Percentiles rank a stretch among this genome's conserved stretches.
These are phyloP conservation scores for Hyaloscypha finlandica DNA, from an alignment of 495 filamentous ascomycete species.

Conservation along the genomic window DNA sequence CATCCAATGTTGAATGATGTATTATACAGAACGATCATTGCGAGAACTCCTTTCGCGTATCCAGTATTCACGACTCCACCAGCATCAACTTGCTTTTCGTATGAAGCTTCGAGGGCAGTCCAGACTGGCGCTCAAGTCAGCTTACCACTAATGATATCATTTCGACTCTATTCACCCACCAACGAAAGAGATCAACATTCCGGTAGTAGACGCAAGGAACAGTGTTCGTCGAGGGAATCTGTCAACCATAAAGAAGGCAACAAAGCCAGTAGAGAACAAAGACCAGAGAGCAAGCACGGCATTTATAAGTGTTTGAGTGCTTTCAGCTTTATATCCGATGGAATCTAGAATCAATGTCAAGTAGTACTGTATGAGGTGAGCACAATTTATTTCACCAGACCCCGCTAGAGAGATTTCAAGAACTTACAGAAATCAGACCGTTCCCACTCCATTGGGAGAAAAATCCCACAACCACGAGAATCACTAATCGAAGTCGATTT, in stretches of 20 bases:
- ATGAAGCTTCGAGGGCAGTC: conserved; percentile 54
- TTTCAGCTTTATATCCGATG: too few species aligned
- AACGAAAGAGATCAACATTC: too few species aligned
- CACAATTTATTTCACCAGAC: too few species aligned
- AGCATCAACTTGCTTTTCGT: conserved; percentile 36
- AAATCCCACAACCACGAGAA: too few species aligned
- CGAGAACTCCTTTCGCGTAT: conserved; percentile 2
- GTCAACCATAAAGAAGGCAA: conserved; percentile 56
- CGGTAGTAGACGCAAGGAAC: conserved; percentile 51
- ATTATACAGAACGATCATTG: conserved; percentile 59
- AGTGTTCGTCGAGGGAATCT: conserved; percentile 61
- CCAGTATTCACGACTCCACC: too few species aligned
- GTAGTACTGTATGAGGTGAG: too few species aligned
- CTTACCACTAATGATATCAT: too few species aligned
- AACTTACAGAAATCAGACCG: conserved; percentile 44
- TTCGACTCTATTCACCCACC: too few species aligned
- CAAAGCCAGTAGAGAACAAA: too few species aligned
- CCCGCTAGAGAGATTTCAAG: conserved; percentile 29
- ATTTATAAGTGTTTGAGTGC: too few species aligned
- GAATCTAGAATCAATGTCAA: too few species aligned
- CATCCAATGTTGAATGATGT: conserved; percentile 63
- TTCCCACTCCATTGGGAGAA: conserved; percentile 47
- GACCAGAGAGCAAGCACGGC: too few species aligned
- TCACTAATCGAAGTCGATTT: conserved; percentile 52
- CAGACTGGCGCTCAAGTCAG: conserved; percentile 36